Evolutionary conservation across 345 rosid species (phyloP), one percentile per base, ranked within the genome.

Genomic region (Nasturtium officinale): DNA sequence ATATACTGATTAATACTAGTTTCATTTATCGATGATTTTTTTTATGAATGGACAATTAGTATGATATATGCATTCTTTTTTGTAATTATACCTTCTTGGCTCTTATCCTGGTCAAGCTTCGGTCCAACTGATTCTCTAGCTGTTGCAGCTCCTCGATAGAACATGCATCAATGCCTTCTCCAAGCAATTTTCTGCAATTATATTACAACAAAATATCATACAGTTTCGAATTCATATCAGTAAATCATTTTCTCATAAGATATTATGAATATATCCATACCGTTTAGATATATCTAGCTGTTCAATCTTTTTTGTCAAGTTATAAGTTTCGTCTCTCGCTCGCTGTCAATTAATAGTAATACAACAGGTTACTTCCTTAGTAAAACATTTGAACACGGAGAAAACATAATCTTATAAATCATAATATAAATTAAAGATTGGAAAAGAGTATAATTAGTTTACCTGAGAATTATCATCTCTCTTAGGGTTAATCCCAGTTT

Each of bases 61-160:
- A 43, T 67, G 54, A 48, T 25, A 48, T 17, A n/a, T 46, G 50
- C 0, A 1, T 37, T 10, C 4, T 25, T 60, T 20, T 30, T 5
- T 11, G 8, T 6, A 63, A 35, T 4, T 30, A 6, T 80, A 91
- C 97, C 99, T 91, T 91, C 83, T 82, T 88, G 25, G 89, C 86
- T 82, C 96, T 85, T 56, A 95, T 85, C 77, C 68, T 85, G 74
- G 77, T 75, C 54, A 95, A 86, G 83, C 97, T 72, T 76, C 85
- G 83, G 13, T 88, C 96, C 79, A 91, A 15, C 67, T 95, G 96
- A 73, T 67, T 88, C 81, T 91, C 99, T 29, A 88, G 33, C 47
- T 84, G 88, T 59, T 81, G 81, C 17, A 95, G 83, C 69, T 95
- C 97, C 58, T 85, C 90, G 16, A 77, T 23, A 8, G 91, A 78